Percentiles rank a stretch among this genome's conserved stretches.
phyloP scores from a whole-genome alignment of 345 rosid genomes.

The Syzygium aromaticum region DNA sequence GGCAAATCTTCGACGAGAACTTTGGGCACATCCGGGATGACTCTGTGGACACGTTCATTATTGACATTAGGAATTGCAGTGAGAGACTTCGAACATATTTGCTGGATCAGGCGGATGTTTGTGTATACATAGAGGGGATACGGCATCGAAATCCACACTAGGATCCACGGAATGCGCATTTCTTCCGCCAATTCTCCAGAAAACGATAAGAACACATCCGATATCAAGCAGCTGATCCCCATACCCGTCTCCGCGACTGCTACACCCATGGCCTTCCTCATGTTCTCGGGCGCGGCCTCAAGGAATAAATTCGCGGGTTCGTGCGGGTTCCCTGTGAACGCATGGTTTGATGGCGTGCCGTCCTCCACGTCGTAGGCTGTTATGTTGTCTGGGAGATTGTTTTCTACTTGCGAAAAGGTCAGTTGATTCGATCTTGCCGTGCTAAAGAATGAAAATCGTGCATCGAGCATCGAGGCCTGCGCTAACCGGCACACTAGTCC shows the following conservation, averaged over 20 bases:
- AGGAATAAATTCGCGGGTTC: slow-evolving; percentile 43
- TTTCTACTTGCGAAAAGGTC: background rate
- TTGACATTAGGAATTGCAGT: background rate
- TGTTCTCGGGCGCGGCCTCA: slow-evolving; percentile 19
- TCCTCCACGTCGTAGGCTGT: slow-evolving; percentile 20
- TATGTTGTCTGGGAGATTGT: slow-evolving; percentile 19
- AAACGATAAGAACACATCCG: slow-evolving; percentile 47
- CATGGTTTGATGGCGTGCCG: slow-evolving; percentile 19
- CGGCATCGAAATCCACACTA: slow-evolving; percentile 33
- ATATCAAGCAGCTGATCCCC: slow-evolving; percentile 30
- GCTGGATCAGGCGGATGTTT: slow-evolving; percentile 23
- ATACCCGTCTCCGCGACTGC: slow-evolving; percentile 32
- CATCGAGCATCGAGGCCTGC: slow-evolving; percentile 16
- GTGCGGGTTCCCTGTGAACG: slow-evolving; percentile 14
- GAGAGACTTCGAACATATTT: background rate
- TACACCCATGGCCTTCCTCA: slow-evolving; percentile 10
- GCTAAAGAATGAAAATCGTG: slow-evolving; percentile 47
- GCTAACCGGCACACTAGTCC: slow-evolving; percentile 36
- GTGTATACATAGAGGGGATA: slow-evolving; percentile 31
- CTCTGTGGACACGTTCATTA: slow-evolving; percentile 16
- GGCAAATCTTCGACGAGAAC: slow-evolving; percentile 36
- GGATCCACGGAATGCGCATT: slow-evolving; percentile 34
- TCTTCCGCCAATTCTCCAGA: slow-evolving; percentile 27
- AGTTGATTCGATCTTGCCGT: slow-evolving; percentile 24
- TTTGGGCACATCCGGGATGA: slow-evolving; percentile 41